Percentiles rank a stretch among this genome's conserved stretches.
phyloP scores from a whole-genome alignment of 306 rosid genomes.

The Prunus mira region DNA sequence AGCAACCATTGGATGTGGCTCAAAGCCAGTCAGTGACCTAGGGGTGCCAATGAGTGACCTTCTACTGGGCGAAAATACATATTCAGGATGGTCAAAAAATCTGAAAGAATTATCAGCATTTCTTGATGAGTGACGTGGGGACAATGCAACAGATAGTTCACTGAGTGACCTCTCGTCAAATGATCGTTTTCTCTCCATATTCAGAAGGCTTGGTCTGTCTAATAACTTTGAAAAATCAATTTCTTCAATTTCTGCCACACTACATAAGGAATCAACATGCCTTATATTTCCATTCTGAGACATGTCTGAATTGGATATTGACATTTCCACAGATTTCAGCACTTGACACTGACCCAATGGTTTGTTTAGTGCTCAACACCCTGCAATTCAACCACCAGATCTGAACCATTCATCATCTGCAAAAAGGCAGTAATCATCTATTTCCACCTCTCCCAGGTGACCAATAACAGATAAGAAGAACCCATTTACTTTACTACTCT shows the following conservation, averaged over 20 bases:
- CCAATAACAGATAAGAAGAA: background rate
- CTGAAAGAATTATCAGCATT: slow-evolving; percentile 41
- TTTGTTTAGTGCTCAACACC: slow-evolving; percentile 25
- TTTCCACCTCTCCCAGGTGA: slow-evolving; percentile 3
- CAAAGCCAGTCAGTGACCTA: slow-evolving; percentile 38
- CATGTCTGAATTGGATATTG: slow-evolving; percentile 26
- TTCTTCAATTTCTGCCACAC: slow-evolving; percentile 44
- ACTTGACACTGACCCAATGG: background rate
- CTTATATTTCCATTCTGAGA: slow-evolving; percentile 45
- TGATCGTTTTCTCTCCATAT: slow-evolving; percentile 72
- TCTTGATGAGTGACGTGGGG: slow-evolving; percentile 41
- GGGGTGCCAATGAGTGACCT: slow-evolving; percentile 37
- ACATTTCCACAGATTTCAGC: slow-evolving; percentile 27
- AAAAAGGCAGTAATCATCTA: background rate
- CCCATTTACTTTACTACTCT: background rate
- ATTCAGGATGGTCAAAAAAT: slow-evolving; percentile 38
- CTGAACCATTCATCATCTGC: background rate
- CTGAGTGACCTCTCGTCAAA: slow-evolving; percentile 59
- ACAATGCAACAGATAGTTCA: slow-evolving; percentile 50
- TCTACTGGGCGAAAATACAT: slow-evolving; percentile 38
- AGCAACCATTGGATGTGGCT: slow-evolving; percentile 49
- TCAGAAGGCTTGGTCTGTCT: slow-evolving; percentile 63
- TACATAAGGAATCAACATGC: slow-evolving; percentile 19
- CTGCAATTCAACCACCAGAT: slow-evolving; percentile 34
- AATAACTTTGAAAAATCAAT: slow-evolving; percentile 51